These are phyloP conservation scores for Perkinsus olseni DNA, from an alignment of 169 alveolate genomes.

Conservation along the genomic window DNA sequence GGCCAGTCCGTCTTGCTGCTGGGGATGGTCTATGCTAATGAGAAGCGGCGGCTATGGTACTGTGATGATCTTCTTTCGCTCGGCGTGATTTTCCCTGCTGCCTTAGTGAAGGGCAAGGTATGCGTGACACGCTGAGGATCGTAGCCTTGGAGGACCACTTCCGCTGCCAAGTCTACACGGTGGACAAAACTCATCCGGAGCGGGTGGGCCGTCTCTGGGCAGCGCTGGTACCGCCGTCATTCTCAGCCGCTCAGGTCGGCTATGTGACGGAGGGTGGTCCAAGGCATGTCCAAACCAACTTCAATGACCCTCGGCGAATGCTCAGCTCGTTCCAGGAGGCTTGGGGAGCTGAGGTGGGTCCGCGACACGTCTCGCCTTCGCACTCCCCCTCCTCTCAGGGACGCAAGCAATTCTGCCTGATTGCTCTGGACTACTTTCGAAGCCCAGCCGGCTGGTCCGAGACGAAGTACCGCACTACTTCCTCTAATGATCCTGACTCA, in stretches of 20 bases:
- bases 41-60: background rate
- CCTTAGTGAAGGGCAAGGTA: background rate
- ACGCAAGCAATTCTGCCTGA: background rate
- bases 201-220: background rate
- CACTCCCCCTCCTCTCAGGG: background rate
- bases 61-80: background rate
- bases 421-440: background rate
- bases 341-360: background rate
- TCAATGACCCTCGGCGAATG: background rate
- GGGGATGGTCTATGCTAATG: background rate
- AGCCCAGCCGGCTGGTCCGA: background rate
- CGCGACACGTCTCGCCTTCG: background rate
- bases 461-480: background rate
- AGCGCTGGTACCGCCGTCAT: no score
- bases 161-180: background rate
- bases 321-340: background rate
- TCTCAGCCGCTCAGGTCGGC: background rate
- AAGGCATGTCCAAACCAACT: background rate
- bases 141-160: background rate
- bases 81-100: background rate
- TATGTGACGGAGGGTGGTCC: background rate
- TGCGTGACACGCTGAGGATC: background rate
- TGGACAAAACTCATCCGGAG: background rate
- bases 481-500: background rate
- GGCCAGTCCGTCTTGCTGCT: background rate